Evolutionary conservation across 2,329 filamentous ascomycete genomes (phyloP), one percentile per base, ranked within the genome.

Genomic region (Xylaria sp.): DNA sequence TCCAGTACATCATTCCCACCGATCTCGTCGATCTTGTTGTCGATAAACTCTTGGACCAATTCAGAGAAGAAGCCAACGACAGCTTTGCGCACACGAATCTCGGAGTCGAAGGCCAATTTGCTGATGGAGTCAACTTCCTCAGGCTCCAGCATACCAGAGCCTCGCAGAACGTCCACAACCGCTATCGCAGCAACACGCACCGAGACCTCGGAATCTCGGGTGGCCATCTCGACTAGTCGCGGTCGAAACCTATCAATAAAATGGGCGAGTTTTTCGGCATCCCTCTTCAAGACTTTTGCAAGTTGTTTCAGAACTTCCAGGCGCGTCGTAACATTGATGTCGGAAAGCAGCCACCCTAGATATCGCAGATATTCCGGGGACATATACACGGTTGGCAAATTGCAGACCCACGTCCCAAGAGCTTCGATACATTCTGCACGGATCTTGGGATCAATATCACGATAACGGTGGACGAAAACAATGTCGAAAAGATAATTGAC

Each of bases 381-480:
- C 78, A 97, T 93, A 80, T 97, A 99, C 51, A 92, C 87, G 53
- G 93, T 93, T 1, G 94, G 93, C 58, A 97, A 88, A 11, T 87
- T 87, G 77, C 90, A 87, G 72, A 98, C 96, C 96, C 96, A 99
- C 45, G 89, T 87, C 31, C 94, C 94, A 9, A 99, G 84, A 15
- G 93, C 93, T 69, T 92, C 89, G 27, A 97, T 90, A 76, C 95
- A 97, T 75, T 97, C 95, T 0, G 91, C 89, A 60, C 96, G 89
- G 71, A 99, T 97, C 73, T 89, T 92, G 6, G 93, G 89, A 75
- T 99, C 96, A 33, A 97, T 89, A 77, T 99, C 96, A 68, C 96
- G 92, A 79, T 98, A 99, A 54, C 96, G 90, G 79, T 99, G 95
- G 33, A 97, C 91, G 77, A 97, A 99, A 53, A 98, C 90, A 1